Conservation (phyloP, 345 rosid species). For the Mangifera indica region DNA sequence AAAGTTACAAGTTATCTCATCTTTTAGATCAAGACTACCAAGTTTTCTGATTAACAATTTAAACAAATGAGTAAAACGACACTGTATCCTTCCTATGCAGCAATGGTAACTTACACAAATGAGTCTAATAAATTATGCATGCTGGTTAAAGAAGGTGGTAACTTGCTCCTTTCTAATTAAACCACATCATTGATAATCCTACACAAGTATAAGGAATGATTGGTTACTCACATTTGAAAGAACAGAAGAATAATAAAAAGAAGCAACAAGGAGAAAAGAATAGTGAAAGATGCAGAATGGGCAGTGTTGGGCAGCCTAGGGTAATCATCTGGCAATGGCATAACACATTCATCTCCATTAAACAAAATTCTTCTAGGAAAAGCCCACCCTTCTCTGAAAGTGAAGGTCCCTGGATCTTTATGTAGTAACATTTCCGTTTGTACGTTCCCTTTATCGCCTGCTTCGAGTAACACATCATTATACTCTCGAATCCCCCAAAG, state of each 20-base stretch:
- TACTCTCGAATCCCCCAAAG: constrained; percentile 75
- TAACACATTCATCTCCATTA: constrained; percentile 87
- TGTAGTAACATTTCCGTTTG: constrained; percentile 67
- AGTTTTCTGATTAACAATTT: too few relatives aligned
- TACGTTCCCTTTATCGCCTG: constrained; percentile 59
- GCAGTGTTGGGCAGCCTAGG: constrained; percentile 60
- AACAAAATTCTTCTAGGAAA: constrained; percentile 76
- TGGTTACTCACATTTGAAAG: too few relatives aligned
- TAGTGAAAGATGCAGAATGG: constrained; percentile 1
- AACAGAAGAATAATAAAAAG: not conserved
- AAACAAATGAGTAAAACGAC: too few relatives aligned
- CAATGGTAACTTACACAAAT: too few relatives aligned
- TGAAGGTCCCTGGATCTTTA: constrained; percentile 56
- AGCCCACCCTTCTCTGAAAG: constrained; percentile 77
- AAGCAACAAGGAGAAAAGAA: constrained; percentile 19
- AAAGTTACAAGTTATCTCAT: too few relatives aligned
- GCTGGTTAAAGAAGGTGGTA: too few relatives aligned
- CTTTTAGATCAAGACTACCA: too few relatives aligned
- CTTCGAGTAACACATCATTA: constrained; percentile 71
- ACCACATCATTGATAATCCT: too few relatives aligned
- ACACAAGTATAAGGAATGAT: too few relatives aligned
- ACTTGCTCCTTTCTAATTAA: too few relatives aligned
- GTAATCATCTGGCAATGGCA: constrained; percentile 77
- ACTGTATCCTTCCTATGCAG: too few relatives aligned
- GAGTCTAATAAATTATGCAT: too few relatives aligned